phyloP scores from a whole-genome alignment of 2,329 filamentous ascomycete genomes.

The Sphaerulina vaccinii region DNA sequence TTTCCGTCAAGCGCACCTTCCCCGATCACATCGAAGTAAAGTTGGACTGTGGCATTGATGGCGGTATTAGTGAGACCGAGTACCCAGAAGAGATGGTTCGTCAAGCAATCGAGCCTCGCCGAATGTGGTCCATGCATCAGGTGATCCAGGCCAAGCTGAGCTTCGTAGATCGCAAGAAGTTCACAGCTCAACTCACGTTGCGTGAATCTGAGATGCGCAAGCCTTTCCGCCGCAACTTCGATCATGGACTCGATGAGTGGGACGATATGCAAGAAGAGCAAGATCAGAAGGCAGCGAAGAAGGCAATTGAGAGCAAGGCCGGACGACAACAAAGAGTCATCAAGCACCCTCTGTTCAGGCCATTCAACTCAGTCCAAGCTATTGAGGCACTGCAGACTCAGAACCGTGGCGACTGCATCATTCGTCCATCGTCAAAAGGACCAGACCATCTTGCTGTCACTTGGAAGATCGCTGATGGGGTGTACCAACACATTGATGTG shows the following conservation, averaged over 20 bases:
- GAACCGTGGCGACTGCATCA: constrained; percentile 84
- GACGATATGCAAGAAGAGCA: constrained; percentile 64
- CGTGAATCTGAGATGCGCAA: constrained; percentile 76
- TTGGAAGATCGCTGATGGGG: constrained; percentile 93
- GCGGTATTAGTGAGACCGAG: constrained; percentile 77
- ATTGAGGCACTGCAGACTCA: constrained; percentile 90
- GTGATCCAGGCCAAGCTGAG: constrained; percentile 85
- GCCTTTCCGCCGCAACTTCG: constrained; percentile 67
- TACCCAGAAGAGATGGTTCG: constrained; percentile 69
- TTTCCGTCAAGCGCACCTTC: constrained; percentile 83
- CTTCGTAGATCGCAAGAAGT: constrained; percentile 81
- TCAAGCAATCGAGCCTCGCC: constrained; percentile 48
- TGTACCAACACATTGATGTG: constrained; percentile 98
- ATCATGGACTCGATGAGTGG: constrained; percentile 73
- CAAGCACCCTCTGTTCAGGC: constrained; percentile 93
- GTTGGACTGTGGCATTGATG: constrained; percentile 92
- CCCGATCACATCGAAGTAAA: constrained; percentile 91
- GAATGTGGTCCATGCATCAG: constrained; percentile 75
- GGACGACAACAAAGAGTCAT: constrained; percentile 90
- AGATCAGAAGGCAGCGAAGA: constrained; percentile 73
- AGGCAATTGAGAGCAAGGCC: constrained; percentile 76
- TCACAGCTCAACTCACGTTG: constrained; percentile 79
- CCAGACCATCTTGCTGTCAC: constrained; percentile 93
- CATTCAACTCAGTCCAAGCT: constrained; percentile 88
- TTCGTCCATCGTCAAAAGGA: constrained; percentile 91